Percentiles rank a stretch among this genome's conserved stretches.
Evolutionary conservation across 2,329 filamentous ascomycete species (phyloP).

Genomic region (Chrysoporthe austroafricana): DNA sequence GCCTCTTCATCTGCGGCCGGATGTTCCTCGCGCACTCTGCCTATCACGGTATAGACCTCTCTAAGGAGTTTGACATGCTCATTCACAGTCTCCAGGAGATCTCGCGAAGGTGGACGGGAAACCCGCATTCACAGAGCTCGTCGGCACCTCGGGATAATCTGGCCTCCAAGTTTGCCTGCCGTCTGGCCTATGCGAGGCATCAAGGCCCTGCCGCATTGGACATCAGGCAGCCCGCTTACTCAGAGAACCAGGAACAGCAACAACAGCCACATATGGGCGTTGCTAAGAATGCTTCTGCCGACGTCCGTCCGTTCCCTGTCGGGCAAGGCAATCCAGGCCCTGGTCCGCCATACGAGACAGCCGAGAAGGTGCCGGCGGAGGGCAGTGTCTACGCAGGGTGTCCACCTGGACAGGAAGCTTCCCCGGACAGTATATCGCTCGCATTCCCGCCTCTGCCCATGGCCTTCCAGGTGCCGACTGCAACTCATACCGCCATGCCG

Average conservation of each 20-base stretch:
- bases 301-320: background rate
- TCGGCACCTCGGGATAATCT: background rate
- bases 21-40: constrained; percentile 39
- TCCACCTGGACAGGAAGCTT: constrained; percentile 20
- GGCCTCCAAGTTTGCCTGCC: background rate
- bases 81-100: constrained; percentile 41
- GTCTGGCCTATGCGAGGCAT: background rate
- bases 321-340: background rate
- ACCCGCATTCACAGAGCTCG: background rate
- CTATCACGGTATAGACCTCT: constrained; percentile 38
- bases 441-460: constrained; percentile 40
- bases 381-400: background rate
- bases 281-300: background rate
- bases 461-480: constrained; percentile 34
- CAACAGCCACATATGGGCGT: background rate
- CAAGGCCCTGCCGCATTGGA: background rate
- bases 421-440: constrained; percentile 38
- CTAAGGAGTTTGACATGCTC: constrained; percentile 39
- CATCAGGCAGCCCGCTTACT: background rate
- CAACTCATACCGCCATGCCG: constrained; percentile 30
- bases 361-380: background rate
- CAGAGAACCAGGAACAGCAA: background rate
- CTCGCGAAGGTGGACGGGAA: constrained; percentile 43
- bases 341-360: background rate
- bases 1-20: constrained; percentile 42